Conservation (phyloP, 306 rosid species). For the Vachellia pachyceras region DNA sequence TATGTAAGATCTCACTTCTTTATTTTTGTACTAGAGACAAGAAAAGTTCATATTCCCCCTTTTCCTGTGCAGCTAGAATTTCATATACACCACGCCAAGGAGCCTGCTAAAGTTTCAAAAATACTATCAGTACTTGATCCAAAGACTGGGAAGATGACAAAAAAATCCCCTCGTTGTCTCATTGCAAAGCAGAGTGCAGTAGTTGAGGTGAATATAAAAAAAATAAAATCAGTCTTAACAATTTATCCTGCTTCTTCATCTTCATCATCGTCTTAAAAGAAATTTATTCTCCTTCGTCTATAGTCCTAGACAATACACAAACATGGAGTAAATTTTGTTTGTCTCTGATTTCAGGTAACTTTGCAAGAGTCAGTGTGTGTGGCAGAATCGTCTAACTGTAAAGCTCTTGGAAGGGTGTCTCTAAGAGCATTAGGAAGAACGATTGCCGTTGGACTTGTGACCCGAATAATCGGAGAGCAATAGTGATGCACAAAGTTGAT, state of each 20-base stretch:
- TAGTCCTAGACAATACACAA: too few species aligned
- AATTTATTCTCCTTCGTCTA: too few species aligned
- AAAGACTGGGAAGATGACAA: conserved; percentile 85
- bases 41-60: background rate
- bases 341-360: too few species aligned
- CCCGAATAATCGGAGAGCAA: conserved; percentile 63
- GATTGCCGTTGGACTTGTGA: conserved; percentile 78
- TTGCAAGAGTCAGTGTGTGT: too few species aligned
- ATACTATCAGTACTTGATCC: conserved; percentile 77
- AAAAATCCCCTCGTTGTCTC: conserved; percentile 87
- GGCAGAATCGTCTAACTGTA: too few species aligned
- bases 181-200: conserved; percentile 86
- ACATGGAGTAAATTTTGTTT: too few species aligned
- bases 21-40: background rate
- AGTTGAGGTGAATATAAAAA: conserved; percentile 69
- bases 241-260: too few species aligned
- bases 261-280: too few species aligned
- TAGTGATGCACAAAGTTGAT: conserved; percentile 34
- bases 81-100: conserved; percentile 88
- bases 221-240: background rate
- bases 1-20: background rate
- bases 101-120: conserved; percentile 76
- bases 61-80: conserved; percentile 73
- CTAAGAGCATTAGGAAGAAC: conserved; percentile 63
- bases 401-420: conserved; percentile 61